phyloP scores from a whole-genome alignment of 1,284 basidiomycete genomes.

The Cryptococcus sp. region DNA sequence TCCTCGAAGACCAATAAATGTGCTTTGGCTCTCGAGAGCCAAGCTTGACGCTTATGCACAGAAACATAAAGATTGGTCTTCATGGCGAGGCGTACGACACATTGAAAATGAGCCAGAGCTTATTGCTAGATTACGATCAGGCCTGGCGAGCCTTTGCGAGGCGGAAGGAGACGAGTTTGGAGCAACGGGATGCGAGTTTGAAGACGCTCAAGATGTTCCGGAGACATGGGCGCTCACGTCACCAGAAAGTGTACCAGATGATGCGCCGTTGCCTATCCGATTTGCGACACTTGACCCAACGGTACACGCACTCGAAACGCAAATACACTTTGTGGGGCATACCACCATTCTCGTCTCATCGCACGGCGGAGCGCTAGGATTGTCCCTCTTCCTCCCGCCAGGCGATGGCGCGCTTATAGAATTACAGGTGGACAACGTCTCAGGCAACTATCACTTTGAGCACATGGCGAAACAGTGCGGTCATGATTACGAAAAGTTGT shows the following conservation, averaged over 20 bases:
- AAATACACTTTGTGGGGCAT: constrained; percentile 45
- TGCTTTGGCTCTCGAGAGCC: constrained; percentile 45
- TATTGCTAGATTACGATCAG: constrained; percentile 20
- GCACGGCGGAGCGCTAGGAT: constrained; percentile 47
- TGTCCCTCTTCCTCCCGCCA: constrained; percentile 45
- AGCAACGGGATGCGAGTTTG: constrained; percentile 27
- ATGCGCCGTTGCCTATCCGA: constrained; percentile 22
- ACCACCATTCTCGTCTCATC: constrained; percentile 37
- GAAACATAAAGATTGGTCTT: constrained; percentile 34
- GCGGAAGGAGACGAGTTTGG: constrained; percentile 4
- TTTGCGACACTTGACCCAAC: constrained; percentile 44
- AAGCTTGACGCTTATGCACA: constrained; percentile 40
- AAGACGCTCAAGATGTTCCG: constrained; percentile 34
- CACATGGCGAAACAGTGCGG: constrained; percentile 44
- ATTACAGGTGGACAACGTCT: constrained; percentile 34
- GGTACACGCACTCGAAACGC: constrained; percentile 44
- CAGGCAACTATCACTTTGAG: constrained; percentile 45
- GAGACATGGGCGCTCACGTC: constrained; percentile 29
- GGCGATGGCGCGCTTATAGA: constrained; percentile 39
- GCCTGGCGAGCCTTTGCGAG: constrained; percentile 29
- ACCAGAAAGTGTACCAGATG: not conserved
- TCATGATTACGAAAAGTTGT: constrained; percentile 26
- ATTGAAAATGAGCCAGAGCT: constrained; percentile 44
- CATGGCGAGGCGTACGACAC: constrained; percentile 42
- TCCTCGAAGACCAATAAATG: constrained; percentile 33